These are phyloP conservation scores for Podospora bellae-mahoneyi DNA, from an alignment of 495 filamentous ascomycete genomes.

Conservation along the genomic window DNA sequence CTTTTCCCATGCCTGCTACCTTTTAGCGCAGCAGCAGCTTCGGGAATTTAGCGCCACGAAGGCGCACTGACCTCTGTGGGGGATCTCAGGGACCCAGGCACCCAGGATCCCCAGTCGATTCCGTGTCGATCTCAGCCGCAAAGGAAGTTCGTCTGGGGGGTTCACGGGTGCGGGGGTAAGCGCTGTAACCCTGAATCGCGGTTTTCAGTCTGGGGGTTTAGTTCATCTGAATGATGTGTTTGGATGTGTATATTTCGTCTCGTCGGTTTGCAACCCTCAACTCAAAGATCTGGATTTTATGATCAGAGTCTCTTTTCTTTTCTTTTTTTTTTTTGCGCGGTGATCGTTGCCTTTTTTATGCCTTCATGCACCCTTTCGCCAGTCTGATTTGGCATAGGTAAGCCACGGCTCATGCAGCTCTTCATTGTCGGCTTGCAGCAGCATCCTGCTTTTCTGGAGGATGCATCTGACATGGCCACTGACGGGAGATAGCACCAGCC, in stretches of 20 bases:
- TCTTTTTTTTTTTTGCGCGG: constrained; percentile 8
- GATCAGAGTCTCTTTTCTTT: neutral
- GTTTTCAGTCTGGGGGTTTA: neutral
- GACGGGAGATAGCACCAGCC: neutral
- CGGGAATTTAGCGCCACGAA: constrained; percentile 13
- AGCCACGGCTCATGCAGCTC: neutral
- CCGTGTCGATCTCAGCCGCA: constrained; percentile 17
- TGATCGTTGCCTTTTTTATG: constrained; percentile 16
- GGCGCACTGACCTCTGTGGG: constrained; percentile 16
- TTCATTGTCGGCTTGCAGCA: constrained; percentile 1
- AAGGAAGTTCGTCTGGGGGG: neutral
- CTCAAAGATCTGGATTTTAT: neutral
- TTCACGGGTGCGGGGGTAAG: neutral
- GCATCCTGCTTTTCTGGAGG: constrained; percentile 4
- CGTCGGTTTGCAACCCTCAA: constrained; percentile 1
- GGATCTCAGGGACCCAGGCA: neutral
- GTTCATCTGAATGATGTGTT: neutral
- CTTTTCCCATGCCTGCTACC: neutral
- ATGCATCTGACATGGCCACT: constrained; percentile 5
- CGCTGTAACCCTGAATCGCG: neutral
- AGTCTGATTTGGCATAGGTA: neutral
- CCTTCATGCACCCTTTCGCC: neutral
- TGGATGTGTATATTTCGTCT: too few relatives aligned
- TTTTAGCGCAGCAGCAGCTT: neutral
- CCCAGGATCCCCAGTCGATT: neutral